Evolutionary conservation across 352 stramenopile species (phyloP).

Genomic region (Pythium plurisporium): DNA sequence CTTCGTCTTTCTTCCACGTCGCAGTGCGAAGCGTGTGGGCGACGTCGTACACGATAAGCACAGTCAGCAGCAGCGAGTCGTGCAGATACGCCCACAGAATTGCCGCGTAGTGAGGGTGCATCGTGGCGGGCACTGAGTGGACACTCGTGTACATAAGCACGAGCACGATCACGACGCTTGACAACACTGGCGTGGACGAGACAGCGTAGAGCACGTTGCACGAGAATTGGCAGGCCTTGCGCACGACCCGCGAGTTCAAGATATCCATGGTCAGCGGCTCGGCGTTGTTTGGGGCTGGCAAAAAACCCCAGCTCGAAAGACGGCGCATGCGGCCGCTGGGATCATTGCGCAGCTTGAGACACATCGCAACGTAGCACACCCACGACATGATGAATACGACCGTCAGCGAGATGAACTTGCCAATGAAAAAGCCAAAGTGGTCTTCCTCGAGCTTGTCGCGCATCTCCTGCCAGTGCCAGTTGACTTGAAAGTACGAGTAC

Average conservation of each 20-base stretch:
- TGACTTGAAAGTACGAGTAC: constrained; percentile 80
- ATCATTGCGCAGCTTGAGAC: constrained; percentile 61
- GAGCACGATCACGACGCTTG: constrained; percentile 48
- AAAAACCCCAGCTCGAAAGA: constrained; percentile 47
- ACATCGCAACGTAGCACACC: constrained; percentile 64
- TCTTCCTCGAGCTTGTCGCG: constrained; percentile 57
- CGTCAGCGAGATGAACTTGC: constrained; percentile 47
- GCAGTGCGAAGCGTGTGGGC: constrained; percentile 58
- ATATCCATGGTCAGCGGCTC: constrained; percentile 55
- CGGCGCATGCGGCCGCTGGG: constrained; percentile 53
- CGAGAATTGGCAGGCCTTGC: constrained; percentile 67
- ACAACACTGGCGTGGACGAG: constrained; percentile 64
- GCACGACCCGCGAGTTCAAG: constrained; percentile 68
- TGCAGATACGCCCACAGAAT: constrained; percentile 64
- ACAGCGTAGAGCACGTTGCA: constrained; percentile 67
- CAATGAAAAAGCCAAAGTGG: constrained; percentile 55
- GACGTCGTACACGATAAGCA: constrained; percentile 63
- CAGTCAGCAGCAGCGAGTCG: constrained; percentile 50
- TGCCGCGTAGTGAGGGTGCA: constrained; percentile 66
- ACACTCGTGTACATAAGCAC: constrained; percentile 49
- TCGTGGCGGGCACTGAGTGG: constrained; percentile 44
- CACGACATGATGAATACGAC: constrained; percentile 63
- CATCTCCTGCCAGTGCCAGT: constrained; percentile 75
- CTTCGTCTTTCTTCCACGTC: constrained; percentile 67
- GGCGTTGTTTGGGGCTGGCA: constrained; percentile 50